Conservation (phyloP, 805 yeast species). For the Tetrapisispora phaffii region DNA sequence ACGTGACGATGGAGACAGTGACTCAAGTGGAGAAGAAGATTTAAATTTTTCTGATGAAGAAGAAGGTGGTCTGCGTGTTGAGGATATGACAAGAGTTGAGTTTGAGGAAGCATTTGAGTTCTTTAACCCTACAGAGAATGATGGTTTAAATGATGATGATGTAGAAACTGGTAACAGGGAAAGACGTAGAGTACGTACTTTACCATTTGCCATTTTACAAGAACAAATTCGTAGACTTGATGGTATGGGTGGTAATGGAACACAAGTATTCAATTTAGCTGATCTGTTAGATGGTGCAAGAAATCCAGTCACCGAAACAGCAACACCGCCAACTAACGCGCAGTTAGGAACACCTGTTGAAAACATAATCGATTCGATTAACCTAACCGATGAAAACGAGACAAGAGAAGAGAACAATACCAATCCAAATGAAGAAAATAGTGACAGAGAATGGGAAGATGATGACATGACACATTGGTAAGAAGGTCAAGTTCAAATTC, state of each 20-base stretch:
- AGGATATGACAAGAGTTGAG: constrained; percentile 10
- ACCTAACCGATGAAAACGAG: background rate
- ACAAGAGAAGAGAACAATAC: background rate
- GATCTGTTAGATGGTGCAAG: background rate
- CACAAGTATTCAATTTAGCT: background rate
- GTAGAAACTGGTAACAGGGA: constrained; percentile 19
- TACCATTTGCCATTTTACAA: background rate
- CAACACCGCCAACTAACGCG: background rate
- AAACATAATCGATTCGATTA: background rate
- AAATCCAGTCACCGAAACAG: background rate
- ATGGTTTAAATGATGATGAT: constrained; percentile 9
- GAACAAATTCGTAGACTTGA: constrained; percentile 2
- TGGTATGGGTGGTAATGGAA: background rate
- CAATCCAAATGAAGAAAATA: background rate
- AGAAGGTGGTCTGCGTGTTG: constrained; percentile 12
- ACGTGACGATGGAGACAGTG: constrained; percentile 15
- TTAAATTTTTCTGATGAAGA: constrained; percentile 8
- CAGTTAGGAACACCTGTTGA: background rate
- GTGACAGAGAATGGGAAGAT: background rate
- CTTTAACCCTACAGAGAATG: background rate
- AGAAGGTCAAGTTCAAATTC: background rate
- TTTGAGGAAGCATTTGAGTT: constrained; percentile 2
- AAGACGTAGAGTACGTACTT: constrained; percentile 8
- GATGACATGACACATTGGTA: background rate
- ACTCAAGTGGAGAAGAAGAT: constrained; percentile 12